Base-by-base conservation (phyloP, 768 basidiomycete genomes). In the Trametes cubensis region DNA sequence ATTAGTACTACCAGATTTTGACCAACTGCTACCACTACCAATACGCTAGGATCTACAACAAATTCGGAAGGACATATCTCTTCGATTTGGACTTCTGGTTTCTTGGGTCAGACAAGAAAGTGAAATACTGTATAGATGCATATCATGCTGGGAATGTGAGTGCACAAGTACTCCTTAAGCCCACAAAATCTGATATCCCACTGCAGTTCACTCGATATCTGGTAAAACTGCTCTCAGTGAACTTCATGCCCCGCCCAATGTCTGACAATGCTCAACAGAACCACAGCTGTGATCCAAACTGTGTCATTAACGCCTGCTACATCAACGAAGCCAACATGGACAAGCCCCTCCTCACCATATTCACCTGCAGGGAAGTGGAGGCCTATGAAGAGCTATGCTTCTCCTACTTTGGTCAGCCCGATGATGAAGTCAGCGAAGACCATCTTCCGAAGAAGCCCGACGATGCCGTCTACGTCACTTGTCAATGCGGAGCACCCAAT, bases 201-300 rank as follows among this genome's bases (percentile, higher is more conserved):
- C 61, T 48, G 13, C 66, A 95, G 94, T 94, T 95, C 74, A 95
- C 94, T n/a, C 84, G 94, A 34, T 96, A 92, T 69, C 74, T 95
- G 67, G 94, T 92, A 71, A 69, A 84, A 30, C 13, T 17, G 15
- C 20, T 23, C 7, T 13, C 78, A 15, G 51, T 5, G 11, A 20
- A 4, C 21, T 34, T 21, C 8, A 30, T 17, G 7, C 18, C 34
- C 2, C 34, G 5, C 23, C 28, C 39, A 51, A 21, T 21, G 56
- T 25, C 52, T 56, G 11, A 53, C 13, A 34, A 38, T 42, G 34
- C 58, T 26, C 25, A 28, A 2, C 61, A 95, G 93, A 97, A 96
- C 66, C 94, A 97, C 66, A 93, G 90, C 18, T 96, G 95, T 68
- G 88, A 93, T 59, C 94, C 94, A 0, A 97, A 96, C 70, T 87